Percentiles rank a stretch among this genome's conserved stretches.
phyloP scores from a whole-genome alignment of 2,329 filamentous ascomycete genomes.

The Coleophoma eucalyptorum region DNA sequence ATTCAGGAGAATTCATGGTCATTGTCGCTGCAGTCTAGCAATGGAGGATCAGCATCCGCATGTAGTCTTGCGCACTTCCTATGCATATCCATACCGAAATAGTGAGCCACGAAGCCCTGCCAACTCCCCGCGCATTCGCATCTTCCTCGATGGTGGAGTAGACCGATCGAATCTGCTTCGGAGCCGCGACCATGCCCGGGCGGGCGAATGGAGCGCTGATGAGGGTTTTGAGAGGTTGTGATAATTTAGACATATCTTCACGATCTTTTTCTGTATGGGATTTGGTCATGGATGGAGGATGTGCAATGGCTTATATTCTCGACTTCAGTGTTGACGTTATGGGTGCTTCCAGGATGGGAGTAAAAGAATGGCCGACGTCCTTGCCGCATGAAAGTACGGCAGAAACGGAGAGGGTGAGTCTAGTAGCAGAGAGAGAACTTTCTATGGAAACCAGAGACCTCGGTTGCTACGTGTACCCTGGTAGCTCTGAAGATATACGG shows the following conservation, averaged over 20 bases:
- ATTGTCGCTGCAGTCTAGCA: conserved; percentile 73
- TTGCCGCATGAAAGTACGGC: no score
- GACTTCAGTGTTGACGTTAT: no score
- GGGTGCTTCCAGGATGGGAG: no score
- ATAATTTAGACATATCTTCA: conserved; percentile 65
- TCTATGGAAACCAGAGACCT: no score
- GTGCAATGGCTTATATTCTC: no score
- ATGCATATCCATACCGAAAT: conserved; percentile 46
- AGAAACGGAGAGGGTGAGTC: no score
- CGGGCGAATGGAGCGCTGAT: conserved; percentile 67
- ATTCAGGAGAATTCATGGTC: conserved; percentile 81
- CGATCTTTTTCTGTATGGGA: background rate
- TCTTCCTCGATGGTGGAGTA: conserved; percentile 62
- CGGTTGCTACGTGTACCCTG: no score
- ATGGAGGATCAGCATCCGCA: conserved; percentile 6
- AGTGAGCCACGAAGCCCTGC: conserved; percentile 61
- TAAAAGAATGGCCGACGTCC: no score
- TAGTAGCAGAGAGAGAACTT: no score
- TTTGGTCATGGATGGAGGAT: background rate
- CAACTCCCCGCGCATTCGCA: conserved; percentile 58
- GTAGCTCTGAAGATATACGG: no score
- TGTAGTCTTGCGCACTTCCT: background rate
- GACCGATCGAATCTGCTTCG: conserved; percentile 57
- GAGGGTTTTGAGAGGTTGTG: conserved; percentile 65
- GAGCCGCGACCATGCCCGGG: conserved; percentile 61